These are phyloP conservation scores for Albugo laibachii DNA, from an alignment of 352 stramenopile species.

Conservation along the genomic window DNA sequence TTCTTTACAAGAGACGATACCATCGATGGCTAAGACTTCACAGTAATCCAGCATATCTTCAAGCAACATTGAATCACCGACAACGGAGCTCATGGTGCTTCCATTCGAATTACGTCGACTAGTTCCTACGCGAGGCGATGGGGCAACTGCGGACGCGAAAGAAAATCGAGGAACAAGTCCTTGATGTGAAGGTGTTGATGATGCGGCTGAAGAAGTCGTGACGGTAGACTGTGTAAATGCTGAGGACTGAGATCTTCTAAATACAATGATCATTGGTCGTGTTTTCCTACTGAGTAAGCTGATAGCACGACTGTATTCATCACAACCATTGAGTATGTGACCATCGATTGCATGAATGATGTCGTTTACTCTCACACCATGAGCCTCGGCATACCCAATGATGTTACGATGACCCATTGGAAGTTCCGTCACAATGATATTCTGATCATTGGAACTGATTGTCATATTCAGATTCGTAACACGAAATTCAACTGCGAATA, in stretches of 20 bases:
- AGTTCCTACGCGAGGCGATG: conserved; percentile 25
- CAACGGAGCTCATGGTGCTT: conserved; percentile 22
- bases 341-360: conserved; percentile 64
- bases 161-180: conserved; percentile 20
- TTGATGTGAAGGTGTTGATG: conserved; percentile 2
- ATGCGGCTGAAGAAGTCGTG: conserved; percentile 1
- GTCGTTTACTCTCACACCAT: conserved; percentile 61
- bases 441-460: conserved; percentile 67
- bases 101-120: conserved; percentile 20
- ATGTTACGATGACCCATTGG: conserved; percentile 68
- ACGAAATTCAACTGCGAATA: conserved; percentile 71
- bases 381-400: conserved; percentile 59
- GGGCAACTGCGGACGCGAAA: conserved; percentile 46
- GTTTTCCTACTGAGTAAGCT: conserved; percentile 41
- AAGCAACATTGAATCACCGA: conserved; percentile 33
- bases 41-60: conserved; percentile 79
- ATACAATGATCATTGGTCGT: conserved; percentile 63
- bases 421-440: conserved; percentile 70
- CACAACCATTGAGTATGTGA: conserved; percentile 37
- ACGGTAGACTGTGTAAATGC: not conserved
- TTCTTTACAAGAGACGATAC: conserved; percentile 35
- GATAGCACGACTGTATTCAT: conserved; percentile 68
- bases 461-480: conserved; percentile 67
- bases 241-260: conserved; percentile 44
- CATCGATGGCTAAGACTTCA: conserved; percentile 28